Base-by-base conservation (phyloP, 2,329 filamentous ascomycete genomes). In the Xylaria arbuscula region DNA sequence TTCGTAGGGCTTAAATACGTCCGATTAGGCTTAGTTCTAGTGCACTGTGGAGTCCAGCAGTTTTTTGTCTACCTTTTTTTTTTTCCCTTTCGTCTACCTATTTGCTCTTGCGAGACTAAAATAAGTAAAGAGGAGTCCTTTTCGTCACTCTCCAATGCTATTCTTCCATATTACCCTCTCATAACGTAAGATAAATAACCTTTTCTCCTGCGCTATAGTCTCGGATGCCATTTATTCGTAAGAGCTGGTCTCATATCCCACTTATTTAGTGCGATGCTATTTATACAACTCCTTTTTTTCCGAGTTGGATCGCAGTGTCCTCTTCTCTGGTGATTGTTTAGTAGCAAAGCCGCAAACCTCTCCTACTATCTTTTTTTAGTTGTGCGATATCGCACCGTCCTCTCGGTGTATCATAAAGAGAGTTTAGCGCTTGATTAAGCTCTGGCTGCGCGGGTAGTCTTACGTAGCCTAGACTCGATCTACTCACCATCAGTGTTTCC, bases 101-200 rank as follows among this genome's bases (percentile, higher is more conserved):
- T 69, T 72, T 68, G 68, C 72, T 66, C 69, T 70, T 69, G 68
- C 32, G 64, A 72, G 74, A 62, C 59, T 69, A 71, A 62, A 58
- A 38, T 47, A 60, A 58, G n/a, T 40, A 53, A 61, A 51, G 61
- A 60, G 54, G 65, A 65, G 62, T 66, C 45, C 57, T 68, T 72
- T 70, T 68, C 69, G 6, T n/a, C n/a, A 53, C 64, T 68, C 67
- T 64, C 64, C 67, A 55, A 63, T 67, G 62, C 36, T 38, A 34
- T 48, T 40, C n/a, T 22, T 11, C 38, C 50, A n/a, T 55, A 54
- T 73, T 73, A 73, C 71, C 70, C 71, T 56, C 54, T 65, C 47
- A 73, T 72, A 73, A 73, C 72, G 72, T 73, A 73, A 73, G 48
- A 73, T 62, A 71, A 72, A 69, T 34, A 38, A 34, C 17, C n/a